Evolutionary conservation across 257 asterid genomes (phyloP).

Genomic region (Eucommia ulmoides): DNA sequence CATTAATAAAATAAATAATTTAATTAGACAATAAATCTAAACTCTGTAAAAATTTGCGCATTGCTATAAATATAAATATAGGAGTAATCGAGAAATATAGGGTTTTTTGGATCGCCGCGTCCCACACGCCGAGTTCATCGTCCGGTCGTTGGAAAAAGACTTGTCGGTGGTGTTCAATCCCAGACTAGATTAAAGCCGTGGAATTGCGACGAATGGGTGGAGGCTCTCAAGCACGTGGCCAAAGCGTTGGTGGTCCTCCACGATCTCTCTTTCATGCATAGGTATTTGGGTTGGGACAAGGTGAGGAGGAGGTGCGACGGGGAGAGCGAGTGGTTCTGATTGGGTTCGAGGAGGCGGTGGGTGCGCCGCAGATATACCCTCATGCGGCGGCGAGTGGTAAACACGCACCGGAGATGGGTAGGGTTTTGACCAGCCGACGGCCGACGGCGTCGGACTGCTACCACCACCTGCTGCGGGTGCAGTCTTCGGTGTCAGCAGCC

Average conservation of each 20-base stretch:
- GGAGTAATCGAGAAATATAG: conserved; percentile 33
- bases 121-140: conserved; percentile 28
- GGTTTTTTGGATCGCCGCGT: conserved; percentile 30
- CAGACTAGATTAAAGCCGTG: conserved; percentile 21
- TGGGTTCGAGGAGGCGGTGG: conserved; percentile 33
- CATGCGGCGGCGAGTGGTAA: conserved; percentile 16
- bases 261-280: conserved; percentile 35
- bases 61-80: no score
- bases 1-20: no score
- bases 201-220: conserved; percentile 22
- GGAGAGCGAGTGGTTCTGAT: conserved; percentile 25
- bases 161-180: conserved; percentile 31
- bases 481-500: conserved; percentile 37
- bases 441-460: conserved; percentile 54
- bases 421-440: conserved; percentile 30
- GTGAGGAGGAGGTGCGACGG: conserved; percentile 23
- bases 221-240: conserved; percentile 30
- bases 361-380: conserved; percentile 30
- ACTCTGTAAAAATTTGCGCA: no score
- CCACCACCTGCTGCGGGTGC: conserved; percentile 40
- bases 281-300: conserved; percentile 38
- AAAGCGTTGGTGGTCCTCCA: conserved; percentile 34
- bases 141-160: conserved; percentile 28
- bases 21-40: no score
- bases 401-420: conserved; percentile 35